Base-by-base conservation (phyloP, 2,329 filamentous ascomycete species). In the Penicillium sclerotigenum region DNA sequence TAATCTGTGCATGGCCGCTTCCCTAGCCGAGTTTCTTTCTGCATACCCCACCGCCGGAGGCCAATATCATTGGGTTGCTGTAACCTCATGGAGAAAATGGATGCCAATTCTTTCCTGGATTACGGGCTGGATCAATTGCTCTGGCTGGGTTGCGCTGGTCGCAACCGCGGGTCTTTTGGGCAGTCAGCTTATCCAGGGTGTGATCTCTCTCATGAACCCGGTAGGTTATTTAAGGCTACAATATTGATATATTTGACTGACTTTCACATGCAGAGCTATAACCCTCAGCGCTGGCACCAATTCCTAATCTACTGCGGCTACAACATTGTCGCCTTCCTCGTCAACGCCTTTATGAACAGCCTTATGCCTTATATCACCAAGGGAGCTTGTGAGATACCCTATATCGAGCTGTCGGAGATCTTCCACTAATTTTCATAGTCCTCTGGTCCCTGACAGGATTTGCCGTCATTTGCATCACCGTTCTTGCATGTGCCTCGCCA, bases 61-160 rank as follows among this genome's bases (percentile, higher is more conserved):
- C 14, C 82, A 87, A 71, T 90, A 90, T 61, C 86, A 90, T 68
- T 90, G 87, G 87, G 87, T 86, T 3, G 86, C 87, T 52, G 78
- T 62, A 42, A 62, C 72, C 59, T 80, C 82, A 31, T 86, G 84
- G 78, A 78, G 80, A 56, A 74, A 73, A 53, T 87, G 80, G 78
- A 81, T 83, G 18, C 83, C 84, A 0, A 75, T 84, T 29, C 79
- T 89, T 11, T 87, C 85, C 45, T 90, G 87, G 77, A 81, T 85
- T 45, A 89, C 87, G 0, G 87, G 87, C 28, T 90, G 87, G 87
- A 62, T 71, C 24, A 74, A 88, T 86, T 82, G 85, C 36, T 84
- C 84, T n/a, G 87, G 86, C 16, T 90, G 87, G 85, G 85, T 77
- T 64, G 83, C 84, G 10, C 73, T 90, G 51, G 85, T 84, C 5